Base-by-base conservation (phyloP, 345 rosid species). In the Psidium friedrichsthalianum region DNA sequence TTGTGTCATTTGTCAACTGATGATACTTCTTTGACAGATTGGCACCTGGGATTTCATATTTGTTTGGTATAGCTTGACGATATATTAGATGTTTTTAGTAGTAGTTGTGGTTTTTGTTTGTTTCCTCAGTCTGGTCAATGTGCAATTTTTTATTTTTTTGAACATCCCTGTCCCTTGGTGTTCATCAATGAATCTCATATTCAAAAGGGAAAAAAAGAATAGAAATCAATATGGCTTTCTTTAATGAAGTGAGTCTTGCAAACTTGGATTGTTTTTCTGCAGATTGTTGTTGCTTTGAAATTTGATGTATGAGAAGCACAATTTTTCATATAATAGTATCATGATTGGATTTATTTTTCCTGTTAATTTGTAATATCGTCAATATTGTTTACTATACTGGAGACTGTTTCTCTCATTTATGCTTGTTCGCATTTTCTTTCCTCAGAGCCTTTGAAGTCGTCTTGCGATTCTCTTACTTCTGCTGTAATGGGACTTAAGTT, bases 31-130 rank as follows among this genome's bases (percentile, higher is more conserved):
- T 92, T 95, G 90, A 95, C 94, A 36, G 99, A 96, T 89, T 97
- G 99, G 98, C 98, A 96, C 91, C 89, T 93, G 88, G 98, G 99
- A 88, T 97, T 96, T 88, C 98, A 94, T 90, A 94, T 94, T 76
- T 92, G 87, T 90, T 88, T 97, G 98, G 99, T 97, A 93, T 64
- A 49, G 32, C 85, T 29, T 47, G 74, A 44, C 56, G 74, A 44
- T 59, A 84, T 78, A 51, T 24, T 86, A 11, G 55, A 29, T 27
- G 74, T 21, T 59, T 85, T 24, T 84, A 51, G 80, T 86, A 83
- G 44, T 84, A 59, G 25, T 82, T 85, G 81, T 29, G 64, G 27
- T 40, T 29, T 40, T 82, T 53, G 22, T 64, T 53, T 61, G 55
- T 86, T 56, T 59, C 54, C 42, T 54, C 3, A 82, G 22, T 82